phyloP scores from a whole-genome alignment of 2,329 filamentous ascomycete species.

The Hymenoscyphus fructigenus region DNA sequence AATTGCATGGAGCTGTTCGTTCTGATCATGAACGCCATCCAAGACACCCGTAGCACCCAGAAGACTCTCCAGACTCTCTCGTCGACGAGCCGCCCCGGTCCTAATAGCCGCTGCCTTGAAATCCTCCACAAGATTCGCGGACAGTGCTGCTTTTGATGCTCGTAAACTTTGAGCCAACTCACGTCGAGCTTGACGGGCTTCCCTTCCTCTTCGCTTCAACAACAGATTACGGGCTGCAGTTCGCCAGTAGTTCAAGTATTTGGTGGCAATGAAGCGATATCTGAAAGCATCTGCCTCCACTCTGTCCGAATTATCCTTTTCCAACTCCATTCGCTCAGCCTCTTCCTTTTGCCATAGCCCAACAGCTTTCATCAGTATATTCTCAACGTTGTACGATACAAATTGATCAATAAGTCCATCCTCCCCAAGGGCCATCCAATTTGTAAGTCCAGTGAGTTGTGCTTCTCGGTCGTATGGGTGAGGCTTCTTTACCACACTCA shows the following conservation, averaged over 20 bases:
- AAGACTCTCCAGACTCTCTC: constrained; percentile 31
- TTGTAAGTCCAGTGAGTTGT: constrained; percentile 21
- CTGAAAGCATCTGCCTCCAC: constrained; percentile 31
- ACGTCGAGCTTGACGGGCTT: constrained; percentile 30
- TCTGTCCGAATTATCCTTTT: constrained; percentile 22
- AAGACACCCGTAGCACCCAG: constrained; percentile 29
- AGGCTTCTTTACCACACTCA: background rate
- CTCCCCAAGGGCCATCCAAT: constrained; percentile 33
- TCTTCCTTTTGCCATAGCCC: constrained; percentile 26
- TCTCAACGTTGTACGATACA: constrained; percentile 26
- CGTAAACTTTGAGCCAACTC: constrained; percentile 33
- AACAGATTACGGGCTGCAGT: constrained; percentile 25
- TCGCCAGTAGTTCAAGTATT: constrained; percentile 34
- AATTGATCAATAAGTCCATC: constrained; percentile 38
- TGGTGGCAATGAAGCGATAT: constrained; percentile 30
- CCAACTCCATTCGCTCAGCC: constrained; percentile 16
- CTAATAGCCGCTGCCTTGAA: constrained; percentile 29
- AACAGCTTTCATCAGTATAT: constrained; percentile 24
- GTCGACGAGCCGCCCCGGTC: constrained; percentile 13
- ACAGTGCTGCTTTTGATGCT: constrained; percentile 28
- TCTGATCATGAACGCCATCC: constrained; percentile 29
- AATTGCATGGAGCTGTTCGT: constrained; percentile 23
- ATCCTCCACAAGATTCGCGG: constrained; percentile 34
- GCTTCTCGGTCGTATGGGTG: constrained; percentile 6
- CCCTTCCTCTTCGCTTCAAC: constrained; percentile 32